These are phyloP conservation scores for Mucor saturninus DNA, from an alignment of 371 early-diverging fungal genomes.

Conservation along the genomic window DNA sequence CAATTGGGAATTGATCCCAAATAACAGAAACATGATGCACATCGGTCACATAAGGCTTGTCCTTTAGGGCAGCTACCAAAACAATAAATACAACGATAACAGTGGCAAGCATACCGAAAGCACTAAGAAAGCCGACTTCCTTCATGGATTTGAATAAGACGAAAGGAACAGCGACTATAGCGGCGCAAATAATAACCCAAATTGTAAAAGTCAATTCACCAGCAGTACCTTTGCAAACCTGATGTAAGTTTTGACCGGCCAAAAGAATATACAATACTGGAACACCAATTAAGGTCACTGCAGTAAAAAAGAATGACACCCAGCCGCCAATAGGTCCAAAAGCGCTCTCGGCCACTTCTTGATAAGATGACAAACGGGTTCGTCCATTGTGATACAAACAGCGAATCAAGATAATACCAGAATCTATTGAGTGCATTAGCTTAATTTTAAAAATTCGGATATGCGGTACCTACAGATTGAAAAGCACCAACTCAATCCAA, in stretches of 20 bases:
- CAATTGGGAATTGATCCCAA: conserved; percentile 62
- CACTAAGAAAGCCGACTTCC: conserved; percentile 69
- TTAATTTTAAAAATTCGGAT: not conserved
- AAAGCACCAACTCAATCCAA: conserved; percentile 45
- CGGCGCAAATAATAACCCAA: conserved; percentile 71
- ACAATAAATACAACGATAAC: conserved; percentile 35
- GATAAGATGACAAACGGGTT: conserved; percentile 43
- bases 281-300: conserved; percentile 68
- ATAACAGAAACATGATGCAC: conserved; percentile 46
- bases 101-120: conserved; percentile 35
- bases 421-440: conserved; percentile 71
- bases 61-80: conserved; percentile 22
- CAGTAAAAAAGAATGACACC: conserved; percentile 68
- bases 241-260: conserved; percentile 64
- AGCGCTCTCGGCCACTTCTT: conserved; percentile 67
- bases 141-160: conserved; percentile 73
- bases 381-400: conserved; percentile 75
- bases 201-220: conserved; percentile 38
- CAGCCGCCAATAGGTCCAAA: conserved; percentile 68
- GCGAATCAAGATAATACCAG: conserved; percentile 71
- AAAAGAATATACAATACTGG: conserved; percentile 78
- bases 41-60: conserved; percentile 15
- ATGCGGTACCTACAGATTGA: conserved; percentile 39
- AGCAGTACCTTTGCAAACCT: conserved; percentile 41
- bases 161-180: conserved; percentile 71